These are phyloP conservation scores for Parsonsia alboflavescens DNA, from an alignment of 257 asterid genomes.

Conservation along the genomic window DNA sequence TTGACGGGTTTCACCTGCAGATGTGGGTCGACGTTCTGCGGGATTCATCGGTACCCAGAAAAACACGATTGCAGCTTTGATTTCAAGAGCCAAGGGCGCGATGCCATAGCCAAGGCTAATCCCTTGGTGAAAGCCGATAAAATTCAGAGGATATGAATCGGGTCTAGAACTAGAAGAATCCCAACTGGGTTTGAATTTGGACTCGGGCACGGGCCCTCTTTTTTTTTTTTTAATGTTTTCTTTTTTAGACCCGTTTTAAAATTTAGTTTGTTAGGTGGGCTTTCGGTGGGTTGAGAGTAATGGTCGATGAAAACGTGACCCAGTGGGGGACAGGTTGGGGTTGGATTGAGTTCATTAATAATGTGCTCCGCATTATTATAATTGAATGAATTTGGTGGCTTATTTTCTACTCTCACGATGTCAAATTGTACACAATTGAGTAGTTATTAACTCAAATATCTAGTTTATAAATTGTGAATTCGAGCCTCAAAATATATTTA, in stretches of 20 bases:
- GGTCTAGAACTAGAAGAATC: background rate
- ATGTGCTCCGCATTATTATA: background rate
- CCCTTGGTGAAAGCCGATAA: conserved; percentile 46
- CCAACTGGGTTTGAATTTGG: background rate
- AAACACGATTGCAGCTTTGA: conserved; percentile 42
- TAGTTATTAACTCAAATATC: no score
- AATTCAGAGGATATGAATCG: conserved; percentile 25
- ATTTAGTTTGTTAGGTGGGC: background rate
- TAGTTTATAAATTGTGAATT: no score
- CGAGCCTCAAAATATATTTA: background rate
- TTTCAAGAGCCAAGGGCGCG: conserved; percentile 34
- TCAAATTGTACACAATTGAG: no score
- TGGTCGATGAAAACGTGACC: background rate
- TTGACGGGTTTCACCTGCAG: conserved; percentile 41
- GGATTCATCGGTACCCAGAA: conserved; percentile 46
- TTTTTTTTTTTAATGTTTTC: background rate
- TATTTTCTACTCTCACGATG: background rate
- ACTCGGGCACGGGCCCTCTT: background rate
- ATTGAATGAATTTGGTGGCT: conserved; percentile 2
- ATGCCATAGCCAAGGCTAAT: conserved; percentile 39
- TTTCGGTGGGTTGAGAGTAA: background rate
- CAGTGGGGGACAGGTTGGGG: conserved; percentile 8
- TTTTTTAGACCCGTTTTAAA: background rate
- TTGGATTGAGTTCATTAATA: background rate
- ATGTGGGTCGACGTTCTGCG: conserved; percentile 49